phyloP scores from a whole-genome alignment of 2,329 filamentous ascomycete species.

The Curvularia sp. region DNA sequence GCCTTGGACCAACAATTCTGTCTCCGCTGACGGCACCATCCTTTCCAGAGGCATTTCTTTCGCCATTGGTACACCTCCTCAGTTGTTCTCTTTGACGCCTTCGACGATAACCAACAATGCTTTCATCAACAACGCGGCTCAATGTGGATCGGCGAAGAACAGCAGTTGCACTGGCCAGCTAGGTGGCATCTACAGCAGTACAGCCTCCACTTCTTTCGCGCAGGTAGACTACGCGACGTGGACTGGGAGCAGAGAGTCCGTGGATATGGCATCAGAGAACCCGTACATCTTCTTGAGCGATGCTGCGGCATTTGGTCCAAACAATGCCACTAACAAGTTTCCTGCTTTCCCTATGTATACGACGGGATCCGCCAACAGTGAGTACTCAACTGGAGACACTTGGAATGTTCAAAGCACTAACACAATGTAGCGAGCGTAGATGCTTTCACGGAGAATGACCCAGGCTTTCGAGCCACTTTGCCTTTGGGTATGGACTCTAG shows the following conservation, averaged over 20 bases:
- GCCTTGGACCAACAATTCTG: slow-evolving; percentile 28
- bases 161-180: slow-evolving; percentile 27
- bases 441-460: slow-evolving; percentile 17
- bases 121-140: slow-evolving; percentile 24
- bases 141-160: slow-evolving; percentile 25
- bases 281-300: slow-evolving; percentile 28
- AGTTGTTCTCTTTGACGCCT: slow-evolving; percentile 26
- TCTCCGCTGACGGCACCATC: slow-evolving; percentile 21
- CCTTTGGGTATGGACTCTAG: slow-evolving; percentile 25
- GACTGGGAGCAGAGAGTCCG: slow-evolving; percentile 24
- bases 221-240: slow-evolving; percentile 22
- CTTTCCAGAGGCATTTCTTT: slow-evolving; percentile 27
- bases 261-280: slow-evolving; percentile 18
- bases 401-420: not conserved
- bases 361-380: slow-evolving; percentile 23
- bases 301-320: slow-evolving; percentile 22
- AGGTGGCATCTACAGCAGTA: slow-evolving; percentile 24
- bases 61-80: slow-evolving; percentile 25
- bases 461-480: slow-evolving; percentile 20
- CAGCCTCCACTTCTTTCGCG: slow-evolving; percentile 24
- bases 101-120: slow-evolving; percentile 25
- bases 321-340: slow-evolving; percentile 24
- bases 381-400: slow-evolving; percentile 4
- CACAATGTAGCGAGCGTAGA: slow-evolving; percentile 10
- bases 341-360: slow-evolving; percentile 23